Evolutionary conservation across 495 filamentous ascomycete species (phyloP).

Genomic region (Cladorrhinum samala): DNA sequence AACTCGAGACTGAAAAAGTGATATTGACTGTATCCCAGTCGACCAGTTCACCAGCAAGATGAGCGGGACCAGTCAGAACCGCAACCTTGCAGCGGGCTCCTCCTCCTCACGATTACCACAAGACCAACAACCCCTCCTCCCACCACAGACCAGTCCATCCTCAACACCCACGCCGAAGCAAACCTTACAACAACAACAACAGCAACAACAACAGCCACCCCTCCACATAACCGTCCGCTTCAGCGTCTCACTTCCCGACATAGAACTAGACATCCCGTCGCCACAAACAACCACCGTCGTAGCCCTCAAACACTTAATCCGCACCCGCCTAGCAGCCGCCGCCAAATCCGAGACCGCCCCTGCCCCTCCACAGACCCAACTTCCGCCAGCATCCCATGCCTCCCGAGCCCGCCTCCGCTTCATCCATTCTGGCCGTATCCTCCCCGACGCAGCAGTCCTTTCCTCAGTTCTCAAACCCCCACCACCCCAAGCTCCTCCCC

Average conservation of each 20-base stretch:
- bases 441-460: conserved; percentile 64
- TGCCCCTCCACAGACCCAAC: conserved; percentile 51
- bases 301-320: conserved; percentile 75
- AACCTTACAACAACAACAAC: background rate
- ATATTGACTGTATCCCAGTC: no score
- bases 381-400: no score
- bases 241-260: conserved; percentile 74
- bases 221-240: conserved; percentile 81
- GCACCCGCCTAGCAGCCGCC: conserved; percentile 59
- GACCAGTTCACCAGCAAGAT: no score
- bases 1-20: no score
- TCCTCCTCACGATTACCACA: conserved; percentile 4
- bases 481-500: conserved; percentile 41
- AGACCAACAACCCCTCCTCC: background rate
- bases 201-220: conserved; percentile 31
- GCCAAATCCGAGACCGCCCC: conserved; percentile 30
- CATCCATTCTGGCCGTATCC: conserved; percentile 79
- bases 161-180: no score
- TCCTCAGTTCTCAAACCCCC: conserved; percentile 57
- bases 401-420: no score
- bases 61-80: no score
- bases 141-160: conserved; percentile 7
- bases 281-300: conserved; percentile 64
- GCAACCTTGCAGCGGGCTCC: no score
- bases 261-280: conserved; percentile 64